Evolutionary conservation across 441 rosid genomes (phyloP), one percentile per base, ranked within the genome.

Genomic region (Adansonia rubrostipa): DNA sequence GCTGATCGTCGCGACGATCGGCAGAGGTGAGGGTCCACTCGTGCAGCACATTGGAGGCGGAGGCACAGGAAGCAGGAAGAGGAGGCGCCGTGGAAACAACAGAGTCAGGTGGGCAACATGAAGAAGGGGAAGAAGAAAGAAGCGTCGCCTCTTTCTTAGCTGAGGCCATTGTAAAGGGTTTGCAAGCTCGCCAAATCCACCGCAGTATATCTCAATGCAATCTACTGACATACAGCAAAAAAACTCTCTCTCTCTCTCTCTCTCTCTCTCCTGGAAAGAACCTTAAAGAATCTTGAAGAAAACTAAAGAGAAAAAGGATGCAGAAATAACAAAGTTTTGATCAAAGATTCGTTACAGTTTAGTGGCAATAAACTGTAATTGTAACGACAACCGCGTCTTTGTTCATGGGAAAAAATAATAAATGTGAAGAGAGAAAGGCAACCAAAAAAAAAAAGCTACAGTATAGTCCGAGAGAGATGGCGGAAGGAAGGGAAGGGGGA

Each of bases 141-240:
- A 80, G 82, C 98, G 97, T 85, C 96, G 96, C 79, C 85, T 85
- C 91, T 92, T 93, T 73, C 97, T 93, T 42, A 92, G 92, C 64
- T 96, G 99, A 78, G 99, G 97, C 97, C 99, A 96, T 96, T 96
- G 98, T 70, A 89, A 78, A 56, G 98, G 97, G 84, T 96, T 96
- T 28, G 86, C 88, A 54, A 90, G 93, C 82, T 88, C 94, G 62
- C 97, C 97, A 84, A 92, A 86, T 91, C 93, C 97, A 84, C 94
- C 87, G 82, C 84, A 82, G 82, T 83, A 84, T 80, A 85, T 83
- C 89, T 85, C 97, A 42, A 73, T 73, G 81, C 93, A 92, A 78
- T 90, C 92, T 75, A 87, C 89, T 92, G 98, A 94, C 99, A 96
- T 96, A 93, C 99, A 96, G 96, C 95, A 92, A 33, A 33, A 33